phyloP scores from a whole-genome alignment of 345 rosid species.

The Crucihimalaya himalaica region DNA sequence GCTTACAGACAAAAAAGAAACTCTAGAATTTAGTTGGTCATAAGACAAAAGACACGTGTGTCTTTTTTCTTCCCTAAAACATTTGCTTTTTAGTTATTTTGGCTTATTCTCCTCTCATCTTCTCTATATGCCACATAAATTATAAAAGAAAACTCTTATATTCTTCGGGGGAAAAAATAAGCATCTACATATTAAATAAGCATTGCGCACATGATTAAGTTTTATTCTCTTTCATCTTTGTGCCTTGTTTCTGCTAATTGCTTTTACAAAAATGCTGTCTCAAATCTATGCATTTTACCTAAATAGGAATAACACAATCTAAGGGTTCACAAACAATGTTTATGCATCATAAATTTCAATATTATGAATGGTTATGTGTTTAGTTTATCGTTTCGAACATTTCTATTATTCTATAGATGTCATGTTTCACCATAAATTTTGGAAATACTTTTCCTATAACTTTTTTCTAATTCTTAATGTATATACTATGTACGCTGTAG shows the following conservation, averaged over 20 bases:
- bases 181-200: not conserved
- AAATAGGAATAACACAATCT: conserved; percentile 28
- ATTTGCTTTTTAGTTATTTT: conserved; percentile 13
- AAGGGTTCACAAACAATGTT: not conserved
- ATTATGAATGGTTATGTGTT: not conserved
- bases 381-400: not conserved
- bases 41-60: conserved; percentile 16
- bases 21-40: not conserved
- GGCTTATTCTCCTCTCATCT: conserved; percentile 1
- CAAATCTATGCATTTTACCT: conserved; percentile 19
- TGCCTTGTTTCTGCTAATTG: conserved; percentile 2
- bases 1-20: not conserved
- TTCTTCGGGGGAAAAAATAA: not conserved
- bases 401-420: not conserved
- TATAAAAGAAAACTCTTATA: not conserved
- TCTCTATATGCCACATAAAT: not conserved
- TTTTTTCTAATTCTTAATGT: not conserved
- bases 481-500: too few relatives aligned
- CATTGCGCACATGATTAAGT: conserved; percentile 19
- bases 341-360: not conserved
- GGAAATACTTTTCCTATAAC: not conserved
- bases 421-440: not conserved
- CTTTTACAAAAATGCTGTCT: conserved; percentile 20
- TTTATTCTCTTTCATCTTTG: not conserved
- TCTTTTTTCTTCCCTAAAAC: not conserved